Evolutionary conservation across 345 rosid genomes (phyloP), one percentile per base, ranked within the genome.

Genomic region (Odontarrhena argentea): DNA sequence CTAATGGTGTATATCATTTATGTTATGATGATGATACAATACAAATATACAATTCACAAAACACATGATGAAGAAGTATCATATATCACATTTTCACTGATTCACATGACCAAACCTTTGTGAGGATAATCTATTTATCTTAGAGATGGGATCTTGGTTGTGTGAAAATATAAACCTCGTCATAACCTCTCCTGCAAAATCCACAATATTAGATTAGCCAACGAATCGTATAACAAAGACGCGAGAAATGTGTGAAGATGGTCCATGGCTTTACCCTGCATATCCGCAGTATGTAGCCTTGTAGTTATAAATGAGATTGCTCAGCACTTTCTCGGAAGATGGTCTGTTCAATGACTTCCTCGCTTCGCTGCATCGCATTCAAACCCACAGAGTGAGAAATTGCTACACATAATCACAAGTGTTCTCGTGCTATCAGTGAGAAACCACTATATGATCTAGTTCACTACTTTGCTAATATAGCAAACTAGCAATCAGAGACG

Each of bases 121-220:
- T 6, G 46, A 22, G 6, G 8, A 34, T 18, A 14, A 22, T 73
- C 22, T 18, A 18, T 18, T 18, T 18, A 18, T 18, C 38, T 66
- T 45, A 74, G 38, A 67, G 56, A 46, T 44, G 58, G 37, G 77
- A 74, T 53, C 63, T n/a, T 60, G 67, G 35, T 65, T 69, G 68
- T 7, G 90, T 61, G 70, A 88, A 88, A 65, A 93, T 88, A 78
- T 93, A 93, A 53, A 85, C 97, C 70, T 90, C 96, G 51, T 93
- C 96, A 13, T 68, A 88, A 22, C 94, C 97, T 68, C 75, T 88
- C 82, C 98, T 90, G 81, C 83, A 75, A 7, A 46, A 40, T 18
- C 52, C 13, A 45, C 64, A 51, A 53, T 14, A 25, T 63, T 5
- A 71, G 12, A 45, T 34, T 5, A 50, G 49, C n/a, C 64, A 41